phyloP scores from a whole-genome alignment of 148 eudicot genomes.

The Silene conica region DNA sequence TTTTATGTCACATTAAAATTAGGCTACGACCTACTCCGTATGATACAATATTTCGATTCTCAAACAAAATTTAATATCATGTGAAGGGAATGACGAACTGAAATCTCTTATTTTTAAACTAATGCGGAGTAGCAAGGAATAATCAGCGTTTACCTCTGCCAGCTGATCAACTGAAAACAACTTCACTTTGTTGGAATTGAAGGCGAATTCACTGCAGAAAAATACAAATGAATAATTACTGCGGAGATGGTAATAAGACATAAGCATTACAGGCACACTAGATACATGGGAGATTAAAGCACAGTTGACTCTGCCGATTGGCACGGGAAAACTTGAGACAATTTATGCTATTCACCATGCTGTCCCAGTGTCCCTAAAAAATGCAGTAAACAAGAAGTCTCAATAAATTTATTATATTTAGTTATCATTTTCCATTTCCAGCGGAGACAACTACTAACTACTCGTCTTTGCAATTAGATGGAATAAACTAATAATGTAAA shows the following conservation, averaged over 20 bases:
- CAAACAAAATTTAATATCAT: neutral
- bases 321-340: too few species aligned
- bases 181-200: constrained; percentile 62
- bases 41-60: neutral
- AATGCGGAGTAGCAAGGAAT: neutral
- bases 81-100: neutral
- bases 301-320: too few species aligned
- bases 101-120: neutral
- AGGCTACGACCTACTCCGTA: neutral
- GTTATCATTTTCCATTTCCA: neutral
- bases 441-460: neutral
- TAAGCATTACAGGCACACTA: neutral
- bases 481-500: neutral
- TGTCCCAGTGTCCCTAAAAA: too few species aligned
- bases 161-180: constrained; percentile 57
- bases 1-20: too few species aligned
- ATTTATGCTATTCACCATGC: too few species aligned
- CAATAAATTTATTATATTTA: too few species aligned
- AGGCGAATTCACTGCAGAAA: constrained; percentile 60
- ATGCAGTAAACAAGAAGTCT: too few species aligned
- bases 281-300: neutral
- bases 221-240: neutral
- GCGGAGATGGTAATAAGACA: neutral
- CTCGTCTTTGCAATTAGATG: neutral
- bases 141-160: constrained; percentile 42